phyloP scores from a whole-genome alignment of 805 yeast species.

The Spencermartinsiella europaea region DNA sequence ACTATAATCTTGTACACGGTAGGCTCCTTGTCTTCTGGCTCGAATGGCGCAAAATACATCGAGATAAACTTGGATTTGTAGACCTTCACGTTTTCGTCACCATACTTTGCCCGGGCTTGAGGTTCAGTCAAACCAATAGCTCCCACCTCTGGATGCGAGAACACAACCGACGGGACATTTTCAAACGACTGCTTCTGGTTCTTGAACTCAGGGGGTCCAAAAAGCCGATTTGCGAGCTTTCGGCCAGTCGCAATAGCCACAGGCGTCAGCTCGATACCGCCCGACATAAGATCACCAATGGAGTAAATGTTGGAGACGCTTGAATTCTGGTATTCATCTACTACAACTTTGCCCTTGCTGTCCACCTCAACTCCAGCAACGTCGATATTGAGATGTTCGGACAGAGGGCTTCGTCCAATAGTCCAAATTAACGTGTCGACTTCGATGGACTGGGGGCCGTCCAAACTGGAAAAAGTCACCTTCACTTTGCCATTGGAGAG shows the following conservation, averaged over 20 bases:
- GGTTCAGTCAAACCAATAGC: slow-evolving; percentile 81
- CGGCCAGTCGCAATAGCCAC: slow-evolving; percentile 99
- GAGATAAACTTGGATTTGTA: slow-evolving; percentile 81
- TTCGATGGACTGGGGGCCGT: slow-evolving; percentile 40
- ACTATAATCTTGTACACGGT: slow-evolving; percentile 79
- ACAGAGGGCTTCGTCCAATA: slow-evolving; percentile 77
- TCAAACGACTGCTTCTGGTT: slow-evolving; percentile 77
- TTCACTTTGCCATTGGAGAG: slow-evolving; percentile 43
- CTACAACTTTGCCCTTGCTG: slow-evolving; percentile 57
- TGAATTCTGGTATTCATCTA: slow-evolving; percentile 86
- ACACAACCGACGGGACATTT: slow-evolving; percentile 93
- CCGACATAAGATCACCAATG: slow-evolving; percentile 77
- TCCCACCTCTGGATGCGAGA: slow-evolving; percentile 97
- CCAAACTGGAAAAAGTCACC: slow-evolving; percentile 34
- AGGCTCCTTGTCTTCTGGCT: slow-evolving; percentile 64
- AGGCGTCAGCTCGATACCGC: slow-evolving; percentile 86
- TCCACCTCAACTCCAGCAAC: slow-evolving; percentile 65
- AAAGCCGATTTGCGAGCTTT: slow-evolving; percentile 82
- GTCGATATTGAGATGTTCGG: slow-evolving; percentile 65
- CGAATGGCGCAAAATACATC: slow-evolving; percentile 88
- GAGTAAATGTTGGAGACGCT: slow-evolving; percentile 67
- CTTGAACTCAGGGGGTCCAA: slow-evolving; percentile 69
- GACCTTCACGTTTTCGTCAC: slow-evolving; percentile 71
- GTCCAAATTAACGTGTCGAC: slow-evolving; percentile 92
- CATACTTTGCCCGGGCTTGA: slow-evolving; percentile 73